Percentiles rank a stretch among this genome's conserved stretches.
These are phyloP conservation scores for Solanum chmielewskii DNA, from an alignment of 257 asterid species.

Conservation along the genomic window DNA sequence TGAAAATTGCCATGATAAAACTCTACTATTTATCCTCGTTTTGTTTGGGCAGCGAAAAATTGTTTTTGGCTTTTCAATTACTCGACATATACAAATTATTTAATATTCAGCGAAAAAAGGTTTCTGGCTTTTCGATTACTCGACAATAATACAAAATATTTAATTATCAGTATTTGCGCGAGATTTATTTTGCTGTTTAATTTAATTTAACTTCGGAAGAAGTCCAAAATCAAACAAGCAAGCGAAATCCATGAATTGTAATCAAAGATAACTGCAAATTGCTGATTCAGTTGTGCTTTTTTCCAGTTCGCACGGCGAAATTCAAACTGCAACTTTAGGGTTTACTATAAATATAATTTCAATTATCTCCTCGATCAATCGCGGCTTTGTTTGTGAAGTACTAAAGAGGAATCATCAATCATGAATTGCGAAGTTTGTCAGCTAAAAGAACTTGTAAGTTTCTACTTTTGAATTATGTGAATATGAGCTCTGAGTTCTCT, in stretches of 20 bases:
- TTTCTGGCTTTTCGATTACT: neutral
- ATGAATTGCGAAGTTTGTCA: slow-evolving; percentile 91
- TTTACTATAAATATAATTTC: neutral
- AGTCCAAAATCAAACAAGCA: neutral
- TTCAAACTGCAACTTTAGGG: neutral
- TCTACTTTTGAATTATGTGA: neutral
- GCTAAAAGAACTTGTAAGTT: slow-evolving; percentile 82
- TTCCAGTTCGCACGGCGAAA: neutral
- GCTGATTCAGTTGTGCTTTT: neutral
- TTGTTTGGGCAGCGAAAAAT: neutral
- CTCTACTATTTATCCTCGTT: neutral
- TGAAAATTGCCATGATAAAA: no score
- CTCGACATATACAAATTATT: neutral
- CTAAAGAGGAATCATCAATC: neutral
- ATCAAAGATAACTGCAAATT: neutral
- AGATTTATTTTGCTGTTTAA: neutral
- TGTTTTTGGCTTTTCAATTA: neutral
- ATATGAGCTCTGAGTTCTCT: neutral
- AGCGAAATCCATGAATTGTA: neutral
- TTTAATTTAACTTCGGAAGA: neutral
- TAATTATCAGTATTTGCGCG: neutral
- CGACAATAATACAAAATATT: neutral
- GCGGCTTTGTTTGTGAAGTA: neutral
- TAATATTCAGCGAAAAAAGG: neutral
- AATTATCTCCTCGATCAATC: neutral